phyloP scores from a whole-genome alignment of 805 yeast species.

The Hyphopichia homilentoma region DNA sequence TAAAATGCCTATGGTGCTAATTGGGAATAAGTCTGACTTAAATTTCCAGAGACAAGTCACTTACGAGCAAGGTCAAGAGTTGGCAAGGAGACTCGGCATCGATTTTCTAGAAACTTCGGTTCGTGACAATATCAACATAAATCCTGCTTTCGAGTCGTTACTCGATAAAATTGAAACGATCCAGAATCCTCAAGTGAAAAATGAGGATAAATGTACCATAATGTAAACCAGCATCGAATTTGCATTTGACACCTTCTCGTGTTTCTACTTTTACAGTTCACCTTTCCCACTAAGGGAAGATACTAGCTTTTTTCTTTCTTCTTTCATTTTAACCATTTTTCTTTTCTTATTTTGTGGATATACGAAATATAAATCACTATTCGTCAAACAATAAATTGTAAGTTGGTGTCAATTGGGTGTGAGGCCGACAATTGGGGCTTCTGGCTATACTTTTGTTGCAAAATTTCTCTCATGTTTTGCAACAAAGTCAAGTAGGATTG shows the following conservation, averaged over 20 bases:
- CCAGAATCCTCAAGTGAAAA: slow-evolving; percentile 48
- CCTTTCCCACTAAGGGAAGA: no score
- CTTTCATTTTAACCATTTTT: no score
- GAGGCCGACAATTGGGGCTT: slow-evolving; percentile 80
- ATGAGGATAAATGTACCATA: slow-evolving; percentile 49
- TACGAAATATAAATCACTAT: no score
- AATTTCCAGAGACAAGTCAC: slow-evolving; percentile 59
- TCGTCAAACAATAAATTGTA: slow-evolving; percentile 35
- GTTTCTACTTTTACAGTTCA: no score
- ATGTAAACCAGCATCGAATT: slow-evolving; percentile 25
- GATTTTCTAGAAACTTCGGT: slow-evolving; percentile 49
- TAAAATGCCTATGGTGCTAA: slow-evolving; percentile 44
- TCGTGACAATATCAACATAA: slow-evolving; percentile 42
- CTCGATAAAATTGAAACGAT: slow-evolving; percentile 54
- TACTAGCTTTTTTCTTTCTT: no score
- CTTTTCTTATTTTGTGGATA: no score
- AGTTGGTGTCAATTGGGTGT: slow-evolving; percentile 69
- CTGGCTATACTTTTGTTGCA: slow-evolving; percentile 66
- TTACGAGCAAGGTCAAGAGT: slow-evolving; percentile 46
- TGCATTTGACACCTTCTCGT: no score
- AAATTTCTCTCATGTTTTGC: slow-evolving; percentile 63
- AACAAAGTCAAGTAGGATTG: slow-evolving; percentile 68
- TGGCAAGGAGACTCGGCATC: slow-evolving; percentile 43
- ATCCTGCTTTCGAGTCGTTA: slow-evolving; percentile 58
- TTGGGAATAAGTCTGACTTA: slow-evolving; percentile 76